These are phyloP conservation scores for Fusarium domesticum DNA, from an alignment of 2,329 filamentous ascomycete species.

Conservation along the genomic window DNA sequence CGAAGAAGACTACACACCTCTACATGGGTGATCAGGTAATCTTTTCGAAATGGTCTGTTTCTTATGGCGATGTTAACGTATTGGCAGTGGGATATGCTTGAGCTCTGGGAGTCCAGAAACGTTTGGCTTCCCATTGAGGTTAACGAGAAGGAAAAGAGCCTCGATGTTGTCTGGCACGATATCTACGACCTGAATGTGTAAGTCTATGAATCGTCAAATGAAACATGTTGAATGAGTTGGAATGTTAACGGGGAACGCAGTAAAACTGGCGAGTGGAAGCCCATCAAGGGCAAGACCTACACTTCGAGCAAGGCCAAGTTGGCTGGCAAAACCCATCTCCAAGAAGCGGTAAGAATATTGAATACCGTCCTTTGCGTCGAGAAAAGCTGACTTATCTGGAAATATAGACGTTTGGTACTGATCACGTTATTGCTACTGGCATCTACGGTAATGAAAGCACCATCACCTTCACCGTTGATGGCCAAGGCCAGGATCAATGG, in stretches of 20 bases:
- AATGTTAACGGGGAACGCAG: constrained; percentile 6
- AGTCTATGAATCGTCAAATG: no score
- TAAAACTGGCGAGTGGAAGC: constrained; percentile 46
- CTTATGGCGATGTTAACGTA: background rate
- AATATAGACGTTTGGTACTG: constrained; percentile 41
- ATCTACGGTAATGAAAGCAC: constrained; percentile 54
- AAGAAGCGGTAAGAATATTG: constrained; percentile 49
- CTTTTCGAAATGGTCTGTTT: background rate
- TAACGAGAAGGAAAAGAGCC: constrained; percentile 47
- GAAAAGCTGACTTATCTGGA: fast-evolving
- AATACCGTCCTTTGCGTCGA: background rate
- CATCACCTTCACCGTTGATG: constrained; percentile 47
- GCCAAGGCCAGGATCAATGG: constrained; percentile 49
- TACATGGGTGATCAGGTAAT: constrained; percentile 45
- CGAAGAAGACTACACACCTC: constrained; percentile 48
- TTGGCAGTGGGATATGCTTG: constrained; percentile 46
- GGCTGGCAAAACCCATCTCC: constrained; percentile 44
- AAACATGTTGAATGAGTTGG: background rate
- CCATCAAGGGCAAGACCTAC: constrained; percentile 48
- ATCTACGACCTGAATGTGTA: constrained; percentile 52
- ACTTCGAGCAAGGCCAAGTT: constrained; percentile 42
- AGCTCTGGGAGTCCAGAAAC: constrained; percentile 53
- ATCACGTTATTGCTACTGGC: constrained; percentile 46
- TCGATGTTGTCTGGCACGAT: constrained; percentile 51
- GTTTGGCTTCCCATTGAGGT: constrained; percentile 54